phyloP scores from a whole-genome alignment of 352 stramenopile genomes.

The Pythium aristosporum region DNA sequence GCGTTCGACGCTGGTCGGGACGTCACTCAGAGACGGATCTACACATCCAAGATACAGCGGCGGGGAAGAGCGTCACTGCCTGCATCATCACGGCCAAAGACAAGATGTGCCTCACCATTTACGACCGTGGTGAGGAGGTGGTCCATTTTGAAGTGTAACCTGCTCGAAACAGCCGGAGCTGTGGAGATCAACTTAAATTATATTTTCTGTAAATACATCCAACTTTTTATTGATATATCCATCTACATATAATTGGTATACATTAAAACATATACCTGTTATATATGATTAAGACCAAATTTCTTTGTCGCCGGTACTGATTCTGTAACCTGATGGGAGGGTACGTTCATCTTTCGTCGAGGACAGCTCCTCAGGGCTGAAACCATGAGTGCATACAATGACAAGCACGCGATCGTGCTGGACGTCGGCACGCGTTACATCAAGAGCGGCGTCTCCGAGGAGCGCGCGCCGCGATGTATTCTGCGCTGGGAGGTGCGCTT shows the following conservation, averaged over 20 bases:
- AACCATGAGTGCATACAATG: conserved; percentile 16
- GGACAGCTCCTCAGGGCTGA: background rate
- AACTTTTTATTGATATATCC: too few species aligned
- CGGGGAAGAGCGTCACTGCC: background rate
- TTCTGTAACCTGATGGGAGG: background rate
- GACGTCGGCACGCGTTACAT: conserved; percentile 71
- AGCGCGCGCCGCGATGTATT: conserved; percentile 68
- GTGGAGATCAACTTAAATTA: too few species aligned
- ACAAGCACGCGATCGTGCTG: conserved; percentile 66
- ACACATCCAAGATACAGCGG: background rate
- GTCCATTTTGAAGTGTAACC: conserved; percentile 12
- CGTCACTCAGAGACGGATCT: conserved; percentile 17
- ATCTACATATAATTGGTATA: background rate
- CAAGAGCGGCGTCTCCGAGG: conserved; percentile 70
- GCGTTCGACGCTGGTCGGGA: background rate
- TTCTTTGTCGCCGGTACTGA: background rate
- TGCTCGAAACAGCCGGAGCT: background rate
- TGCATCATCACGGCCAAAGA: too few species aligned
- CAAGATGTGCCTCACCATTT: background rate
- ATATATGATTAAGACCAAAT: background rate
- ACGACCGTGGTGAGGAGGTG: conserved; percentile 7
- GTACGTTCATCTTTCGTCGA: background rate
- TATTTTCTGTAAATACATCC: too few species aligned
- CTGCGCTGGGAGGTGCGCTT: conserved; percentile 59
- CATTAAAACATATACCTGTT: background rate